Percentiles rank a stretch among this genome's conserved stretches.
These are phyloP conservation scores for Epichloe baconii DNA, from an alignment of 2,329 filamentous ascomycete species.

Conservation along the genomic window DNA sequence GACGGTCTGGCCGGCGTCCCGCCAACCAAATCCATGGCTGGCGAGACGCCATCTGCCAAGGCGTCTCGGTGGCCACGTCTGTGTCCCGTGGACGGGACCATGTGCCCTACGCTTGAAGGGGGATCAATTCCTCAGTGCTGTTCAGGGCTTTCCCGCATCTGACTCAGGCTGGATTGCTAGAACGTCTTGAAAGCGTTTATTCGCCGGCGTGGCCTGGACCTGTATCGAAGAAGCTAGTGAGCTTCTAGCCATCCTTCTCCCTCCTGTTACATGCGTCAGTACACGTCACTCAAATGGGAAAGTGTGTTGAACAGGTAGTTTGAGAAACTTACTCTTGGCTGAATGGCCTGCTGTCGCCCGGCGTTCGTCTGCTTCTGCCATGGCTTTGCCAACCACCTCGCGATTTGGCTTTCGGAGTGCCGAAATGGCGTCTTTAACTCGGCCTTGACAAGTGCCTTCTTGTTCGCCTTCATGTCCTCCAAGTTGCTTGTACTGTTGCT, in stretches of 20 bases:
- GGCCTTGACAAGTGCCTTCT: constrained; percentile 53
- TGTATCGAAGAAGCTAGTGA: constrained; percentile 27
- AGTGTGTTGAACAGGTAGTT: not conserved
- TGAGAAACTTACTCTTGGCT: constrained; percentile 32
- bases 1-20: constrained; percentile 18
- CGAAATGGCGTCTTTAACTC: constrained; percentile 64
- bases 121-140: constrained; percentile 19
- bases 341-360: constrained; percentile 35
- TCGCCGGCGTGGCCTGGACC: constrained; percentile 45
- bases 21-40: constrained; percentile 16
- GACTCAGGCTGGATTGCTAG: constrained; percentile 21
- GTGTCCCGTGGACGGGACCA: constrained; percentile 29
- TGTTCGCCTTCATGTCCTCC: constrained; percentile 45
- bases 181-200: constrained; percentile 39
- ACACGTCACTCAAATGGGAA: not conserved
- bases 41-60: constrained; percentile 18
- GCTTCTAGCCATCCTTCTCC: constrained; percentile 35
- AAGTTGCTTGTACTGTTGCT: constrained; percentile 35
- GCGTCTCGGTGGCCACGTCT: constrained; percentile 18
- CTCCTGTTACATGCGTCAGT: constrained; percentile 29
- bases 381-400: constrained; percentile 50
- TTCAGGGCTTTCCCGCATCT: constrained; percentile 10
- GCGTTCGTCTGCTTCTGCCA: constrained; percentile 54
- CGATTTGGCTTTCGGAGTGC: constrained; percentile 66
- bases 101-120: constrained; percentile 25